Conservation (phyloP, 192 early-diverging fungal species). For the Mycoemilia scoparia region DNA sequence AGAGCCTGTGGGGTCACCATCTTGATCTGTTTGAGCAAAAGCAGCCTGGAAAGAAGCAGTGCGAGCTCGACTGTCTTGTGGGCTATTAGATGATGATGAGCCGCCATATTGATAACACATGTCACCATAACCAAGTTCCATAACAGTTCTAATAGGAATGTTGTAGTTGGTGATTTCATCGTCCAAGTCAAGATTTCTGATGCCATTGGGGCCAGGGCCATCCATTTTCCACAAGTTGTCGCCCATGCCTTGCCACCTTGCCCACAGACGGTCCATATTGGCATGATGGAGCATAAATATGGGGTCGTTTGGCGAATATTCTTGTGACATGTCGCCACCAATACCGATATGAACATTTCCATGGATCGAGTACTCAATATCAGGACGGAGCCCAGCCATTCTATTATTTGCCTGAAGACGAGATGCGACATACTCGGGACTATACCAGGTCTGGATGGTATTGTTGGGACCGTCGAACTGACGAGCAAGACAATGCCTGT, state of each 20-base stretch:
- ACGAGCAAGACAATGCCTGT: constrained; percentile 26
- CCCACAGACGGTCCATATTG: constrained; percentile 31
- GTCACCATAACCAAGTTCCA: constrained; percentile 28
- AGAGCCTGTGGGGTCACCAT: constrained; percentile 9
- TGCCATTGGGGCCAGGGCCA: constrained; percentile 17
- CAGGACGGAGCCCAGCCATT: constrained; percentile 21
- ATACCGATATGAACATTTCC: constrained; percentile 26
- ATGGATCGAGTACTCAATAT: constrained; percentile 27
- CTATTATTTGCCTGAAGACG: constrained; percentile 14
- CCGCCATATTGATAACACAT: constrained; percentile 29
- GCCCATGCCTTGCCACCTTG: constrained; percentile 25
- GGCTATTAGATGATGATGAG: too few relatives aligned
- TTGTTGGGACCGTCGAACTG: constrained; percentile 25
- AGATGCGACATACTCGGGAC: constrained; percentile 23
- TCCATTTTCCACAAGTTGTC: constrained; percentile 19
- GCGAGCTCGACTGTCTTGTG: constrained; percentile 7
- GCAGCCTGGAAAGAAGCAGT: constrained; percentile 10
- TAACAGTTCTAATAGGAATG: constrained; percentile 21
- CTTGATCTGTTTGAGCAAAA: constrained; percentile 1
- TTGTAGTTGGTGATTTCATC: constrained; percentile 3
- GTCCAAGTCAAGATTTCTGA: constrained; percentile 3
- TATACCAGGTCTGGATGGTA: constrained; percentile 13
- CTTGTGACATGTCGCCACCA: constrained; percentile 30
- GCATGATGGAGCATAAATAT: constrained; percentile 33
- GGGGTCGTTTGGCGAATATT: constrained; percentile 29